Base-by-base conservation (phyloP, 1,284 basidiomycete species). In the Naganishia cerealis region DNA sequence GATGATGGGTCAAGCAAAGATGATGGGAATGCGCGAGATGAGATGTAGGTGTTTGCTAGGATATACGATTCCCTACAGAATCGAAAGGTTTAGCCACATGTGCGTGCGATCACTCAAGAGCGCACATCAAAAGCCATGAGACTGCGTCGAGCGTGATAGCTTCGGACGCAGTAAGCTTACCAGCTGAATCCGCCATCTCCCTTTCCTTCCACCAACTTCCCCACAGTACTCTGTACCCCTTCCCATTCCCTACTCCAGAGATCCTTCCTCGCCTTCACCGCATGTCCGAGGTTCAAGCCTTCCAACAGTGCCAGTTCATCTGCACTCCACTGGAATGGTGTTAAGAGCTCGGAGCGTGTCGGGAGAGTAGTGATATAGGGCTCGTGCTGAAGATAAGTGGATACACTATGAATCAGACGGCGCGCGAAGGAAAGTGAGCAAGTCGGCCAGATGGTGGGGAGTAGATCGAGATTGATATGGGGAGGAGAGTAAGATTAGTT, bases 21-120 rank as follows among this genome's bases (percentile, higher is more conserved):
- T 0, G 91, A 94, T 0, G 92, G 91, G 75, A 95, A 95, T 0
- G 92, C 90, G 54, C 93, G 86, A 1, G 92, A 94, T 0, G 91
- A 90, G 52, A 92, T 82, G 75, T 90, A 88, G 0, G 90, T 91
- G 18, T 87, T 82, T 1, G 89, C 87, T 0, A 86, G 83, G 4
- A 89, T 81, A 75, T 90, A 94, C 18, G 80, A 76, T 7, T 88
- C 85, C 89, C 91, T 93, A 67, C 24, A 15, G 54, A 55, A n/a
- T 56, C n/a, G 57, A 40, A 39, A 57, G 54, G 58, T 29, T 38
- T 36, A 61, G 10, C 15, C 42, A 50, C 38, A 69, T 42, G n/a
- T 36, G 38, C 46, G 50, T 50, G 18, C 21, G 21, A 33, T 36
- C 36, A 6, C 29, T 33, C 3, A 33, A 33, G 29, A 33, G 29